Percentiles rank a stretch among this genome's conserved stretches.
These are phyloP conservation scores for Phytophthora tentaculata DNA, from an alignment of 352 stramenopile genomes.

Conservation along the genomic window DNA sequence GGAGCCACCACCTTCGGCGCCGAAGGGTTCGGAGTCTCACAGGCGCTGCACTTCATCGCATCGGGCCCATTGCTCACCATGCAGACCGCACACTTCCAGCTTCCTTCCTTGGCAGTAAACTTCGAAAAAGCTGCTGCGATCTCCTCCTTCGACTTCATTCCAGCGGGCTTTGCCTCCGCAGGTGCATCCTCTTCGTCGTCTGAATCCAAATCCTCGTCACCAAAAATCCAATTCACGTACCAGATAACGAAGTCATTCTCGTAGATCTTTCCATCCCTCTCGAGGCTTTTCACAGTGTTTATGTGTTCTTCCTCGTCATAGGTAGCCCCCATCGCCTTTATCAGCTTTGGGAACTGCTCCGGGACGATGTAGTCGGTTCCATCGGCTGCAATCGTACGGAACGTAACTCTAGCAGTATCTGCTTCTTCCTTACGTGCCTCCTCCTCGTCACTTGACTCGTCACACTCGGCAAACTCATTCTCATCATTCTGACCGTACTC, in stretches of 20 bases:
- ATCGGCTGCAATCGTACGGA: slow-evolving; percentile 44
- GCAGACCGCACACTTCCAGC: slow-evolving; percentile 67
- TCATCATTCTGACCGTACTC: slow-evolving; percentile 72
- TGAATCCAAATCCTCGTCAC: slow-evolving; percentile 51
- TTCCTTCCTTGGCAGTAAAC: slow-evolving; percentile 56
- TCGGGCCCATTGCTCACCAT: slow-evolving; percentile 52
- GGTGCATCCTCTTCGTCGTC: slow-evolving; percentile 37
- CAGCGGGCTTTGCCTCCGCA: slow-evolving; percentile 15
- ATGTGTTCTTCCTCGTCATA: slow-evolving; percentile 66
- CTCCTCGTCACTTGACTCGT: slow-evolving; percentile 67
- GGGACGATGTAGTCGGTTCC: slow-evolving; percentile 38
- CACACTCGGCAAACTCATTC: slow-evolving; percentile 64
- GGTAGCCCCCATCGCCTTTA: slow-evolving; percentile 62
- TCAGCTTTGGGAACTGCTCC: slow-evolving; percentile 59
- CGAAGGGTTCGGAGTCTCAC: slow-evolving; percentile 55
- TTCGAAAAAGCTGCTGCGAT: slow-evolving; percentile 57
- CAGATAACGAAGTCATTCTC: slow-evolving; percentile 63
- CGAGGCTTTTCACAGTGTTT: slow-evolving; percentile 40
- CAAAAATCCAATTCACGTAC: slow-evolving; percentile 75
- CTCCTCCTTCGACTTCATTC: slow-evolving; percentile 64
- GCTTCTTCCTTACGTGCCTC: slow-evolving; percentile 73
- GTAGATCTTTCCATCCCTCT: slow-evolving; percentile 55
- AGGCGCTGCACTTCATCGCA: slow-evolving; percentile 51
- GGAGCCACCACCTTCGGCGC: slow-evolving; percentile 38
- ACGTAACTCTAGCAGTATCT: slow-evolving; percentile 51